These are phyloP conservation scores for Mycosphaerella sp. DNA, from an alignment of 2,329 filamentous ascomycete species.

Conservation along the genomic window DNA sequence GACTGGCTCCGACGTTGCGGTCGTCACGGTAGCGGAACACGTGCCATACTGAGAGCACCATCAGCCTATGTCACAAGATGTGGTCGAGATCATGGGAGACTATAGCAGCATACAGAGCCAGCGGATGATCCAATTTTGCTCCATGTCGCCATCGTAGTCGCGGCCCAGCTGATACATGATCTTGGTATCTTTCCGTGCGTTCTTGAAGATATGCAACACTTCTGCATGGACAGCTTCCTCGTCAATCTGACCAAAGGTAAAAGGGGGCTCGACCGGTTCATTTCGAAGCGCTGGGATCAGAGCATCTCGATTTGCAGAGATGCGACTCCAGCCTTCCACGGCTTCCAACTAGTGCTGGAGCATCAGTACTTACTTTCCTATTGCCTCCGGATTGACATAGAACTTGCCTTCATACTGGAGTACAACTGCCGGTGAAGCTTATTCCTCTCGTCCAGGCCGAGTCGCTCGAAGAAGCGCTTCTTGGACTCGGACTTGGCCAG, in stretches of 20 bases:
- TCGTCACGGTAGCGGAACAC: slow-evolving; percentile 15
- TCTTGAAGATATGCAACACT: slow-evolving; percentile 35
- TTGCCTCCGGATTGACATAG: background rate
- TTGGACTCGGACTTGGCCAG: slow-evolving; percentile 40
- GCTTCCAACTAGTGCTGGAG: slow-evolving; percentile 35
- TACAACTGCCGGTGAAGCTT: slow-evolving; percentile 33
- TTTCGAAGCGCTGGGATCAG: slow-evolving; percentile 11
- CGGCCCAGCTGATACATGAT: slow-evolving; percentile 38
- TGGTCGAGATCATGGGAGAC: slow-evolving; percentile 16
- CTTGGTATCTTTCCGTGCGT: slow-evolving; percentile 33
- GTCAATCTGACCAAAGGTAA: slow-evolving; percentile 40
- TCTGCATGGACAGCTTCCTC: slow-evolving; percentile 41
- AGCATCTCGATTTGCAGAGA: slow-evolving; percentile 33
- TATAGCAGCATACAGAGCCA: slow-evolving; percentile 33
- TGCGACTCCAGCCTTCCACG: slow-evolving; percentile 33
- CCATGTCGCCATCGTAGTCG: slow-evolving; percentile 33
- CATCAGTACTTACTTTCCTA: background rate
- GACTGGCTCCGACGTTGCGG: slow-evolving; percentile 7
- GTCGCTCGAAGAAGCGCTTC: slow-evolving; percentile 35
- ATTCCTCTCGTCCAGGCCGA: slow-evolving; percentile 36
- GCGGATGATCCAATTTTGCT: slow-evolving; percentile 44
- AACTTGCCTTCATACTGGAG: slow-evolving; percentile 37
- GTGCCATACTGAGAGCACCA: slow-evolving; percentile 8
- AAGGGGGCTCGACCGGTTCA: slow-evolving; percentile 17
- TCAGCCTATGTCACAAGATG: background rate